Base-by-base conservation (phyloP, 192 early-diverging fungal species). In the Coemansia sp. region DNA sequence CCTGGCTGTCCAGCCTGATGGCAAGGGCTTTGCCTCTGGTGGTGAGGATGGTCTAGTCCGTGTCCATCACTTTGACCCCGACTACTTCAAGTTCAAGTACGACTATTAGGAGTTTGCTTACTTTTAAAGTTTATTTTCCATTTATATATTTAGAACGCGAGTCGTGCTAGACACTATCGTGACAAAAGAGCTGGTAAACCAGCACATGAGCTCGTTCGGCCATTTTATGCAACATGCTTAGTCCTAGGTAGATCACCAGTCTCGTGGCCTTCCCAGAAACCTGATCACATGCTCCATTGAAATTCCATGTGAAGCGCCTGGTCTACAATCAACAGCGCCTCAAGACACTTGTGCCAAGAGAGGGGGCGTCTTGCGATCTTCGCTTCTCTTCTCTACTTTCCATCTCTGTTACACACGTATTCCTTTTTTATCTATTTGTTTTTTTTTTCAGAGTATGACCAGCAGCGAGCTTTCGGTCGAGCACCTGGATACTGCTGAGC, bases 21-120 rank as follows among this genome's bases (percentile, higher is more conserved):
- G 98, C 59, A 94, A 88, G 75, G 90, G 92, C 75, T 98, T 95
- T 87, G 93, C 98, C 49, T 91, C 89, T 59, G 98, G 98, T 79
- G 94, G 96, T 75, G 98, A 99, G 82, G 98, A 99, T 83, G 98
- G 98, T 82, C 98, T 95, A 73, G 92, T 99, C 46, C 91, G 98
- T 67, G 87, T 99, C 61, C 98, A 99, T 84, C 90, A 94, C 79
- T 94, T 97, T 81, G 98, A 99, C 75, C 85, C 88, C 11, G 95
- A 97, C 81, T 99, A 97, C 86, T 97, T 96, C 80, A 89, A 88
- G 70, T 99, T 99, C 90, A 93, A 91, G 87, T 88, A 85, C 64
- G 82, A 85, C 65, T 84, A 84, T 62, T 84, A 47, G 71, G 63
- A 10, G 36, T 22, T 27, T 27, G 24, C 1, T 27, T 27, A 1